These are phyloP conservation scores for Gossypium armourianum DNA, from an alignment of 441 rosid genomes.

Conservation along the genomic window DNA sequence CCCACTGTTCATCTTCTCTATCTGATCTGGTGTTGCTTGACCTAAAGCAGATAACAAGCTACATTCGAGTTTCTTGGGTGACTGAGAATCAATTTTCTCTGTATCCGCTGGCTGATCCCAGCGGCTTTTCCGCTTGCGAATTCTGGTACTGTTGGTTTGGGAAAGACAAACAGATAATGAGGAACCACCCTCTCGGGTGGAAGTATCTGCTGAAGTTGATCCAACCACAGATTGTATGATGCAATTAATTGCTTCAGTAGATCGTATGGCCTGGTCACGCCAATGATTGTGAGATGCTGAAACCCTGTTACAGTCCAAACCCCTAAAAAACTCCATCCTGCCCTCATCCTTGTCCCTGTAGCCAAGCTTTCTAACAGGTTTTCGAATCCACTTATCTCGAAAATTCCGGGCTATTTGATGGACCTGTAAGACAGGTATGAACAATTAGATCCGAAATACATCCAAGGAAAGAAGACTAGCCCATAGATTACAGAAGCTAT, in stretches of 20 bases:
- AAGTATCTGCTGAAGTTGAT: constrained; percentile 29
- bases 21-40: constrained; percentile 15
- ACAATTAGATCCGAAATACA: constrained; percentile 6
- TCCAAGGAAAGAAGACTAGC: not conserved
- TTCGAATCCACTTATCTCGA: constrained; percentile 80
- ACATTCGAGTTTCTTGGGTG: constrained; percentile 17
- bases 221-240: constrained; percentile 26
- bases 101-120: constrained; percentile 79
- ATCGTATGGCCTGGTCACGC: constrained; percentile 42
- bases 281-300: constrained; percentile 37
- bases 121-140: constrained; percentile 84
- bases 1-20: constrained; percentile 22
- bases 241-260: constrained; percentile 36
- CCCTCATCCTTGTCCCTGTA: constrained; percentile 54
- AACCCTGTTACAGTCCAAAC: constrained; percentile 34
- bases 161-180: constrained; percentile 28
- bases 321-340: constrained; percentile 36
- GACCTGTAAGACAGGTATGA: constrained; percentile 40
- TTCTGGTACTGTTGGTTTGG: constrained; percentile 26
- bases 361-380: constrained; percentile 41
- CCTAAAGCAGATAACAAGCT: constrained; percentile 10
- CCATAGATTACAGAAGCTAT: not conserved
- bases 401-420: constrained; percentile 88
- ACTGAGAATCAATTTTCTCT: constrained; percentile 23
- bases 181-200: constrained; percentile 31